Evolutionary conservation across 2,329 filamentous ascomycete genomes (phyloP).

Genomic region (Leptoxyphium fumago): DNA sequence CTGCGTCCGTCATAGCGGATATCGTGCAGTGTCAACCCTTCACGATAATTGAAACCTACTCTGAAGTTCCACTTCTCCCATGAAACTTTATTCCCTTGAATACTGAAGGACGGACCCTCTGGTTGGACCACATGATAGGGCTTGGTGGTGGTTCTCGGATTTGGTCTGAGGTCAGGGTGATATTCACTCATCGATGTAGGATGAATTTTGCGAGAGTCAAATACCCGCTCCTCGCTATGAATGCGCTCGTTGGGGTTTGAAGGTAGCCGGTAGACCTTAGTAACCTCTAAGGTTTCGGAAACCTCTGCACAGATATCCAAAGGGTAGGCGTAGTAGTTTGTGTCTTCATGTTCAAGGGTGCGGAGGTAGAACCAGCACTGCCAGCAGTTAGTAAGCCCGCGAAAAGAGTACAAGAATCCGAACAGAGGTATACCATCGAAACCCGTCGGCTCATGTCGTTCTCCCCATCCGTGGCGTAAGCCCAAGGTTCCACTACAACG

Average conservation of each 20-base stretch:
- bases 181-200: constrained; percentile 29
- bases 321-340: constrained; percentile 51
- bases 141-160: constrained; percentile 26
- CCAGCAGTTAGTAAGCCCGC: constrained; percentile 30
- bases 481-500: constrained; percentile 48
- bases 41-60: constrained; percentile 53
- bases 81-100: constrained; percentile 27
- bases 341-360: constrained; percentile 45
- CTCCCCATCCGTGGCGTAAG: constrained; percentile 35
- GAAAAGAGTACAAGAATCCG: neutral
- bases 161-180: constrained; percentile 2
- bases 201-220: constrained; percentile 38
- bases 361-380: constrained; percentile 52
- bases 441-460: constrained; percentile 8
- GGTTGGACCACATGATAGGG: constrained; percentile 56
- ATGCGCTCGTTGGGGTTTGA: constrained; percentile 38
- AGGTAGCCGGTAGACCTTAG: constrained; percentile 53
- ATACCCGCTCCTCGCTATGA: constrained; percentile 7
- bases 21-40: constrained; percentile 57
- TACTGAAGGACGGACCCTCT: constrained; percentile 47
- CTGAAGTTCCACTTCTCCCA: constrained; percentile 45
- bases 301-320: constrained; percentile 49
- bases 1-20: constrained; percentile 51
- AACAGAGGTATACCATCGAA: constrained; percentile 22
- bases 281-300: constrained; percentile 45